Conservation (phyloP, 495 filamentous ascomycete species). For the Annulohypoxylon maeteangense region DNA sequence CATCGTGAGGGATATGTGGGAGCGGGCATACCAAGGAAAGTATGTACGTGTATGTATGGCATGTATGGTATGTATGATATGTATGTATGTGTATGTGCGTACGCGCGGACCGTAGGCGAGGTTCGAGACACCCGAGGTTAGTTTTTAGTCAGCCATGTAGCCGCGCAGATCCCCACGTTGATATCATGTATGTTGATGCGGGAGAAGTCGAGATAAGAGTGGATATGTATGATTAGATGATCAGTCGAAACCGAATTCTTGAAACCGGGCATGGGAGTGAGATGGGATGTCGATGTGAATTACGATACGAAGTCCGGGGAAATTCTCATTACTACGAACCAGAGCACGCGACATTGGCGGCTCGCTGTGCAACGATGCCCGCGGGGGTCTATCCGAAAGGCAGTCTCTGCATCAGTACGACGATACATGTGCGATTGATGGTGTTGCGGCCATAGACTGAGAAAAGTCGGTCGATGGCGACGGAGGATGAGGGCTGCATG, state of each 20-base stretch:
- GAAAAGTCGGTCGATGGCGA: constrained; percentile 21
- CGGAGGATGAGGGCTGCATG: constrained; percentile 29
- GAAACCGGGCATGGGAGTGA: constrained; percentile 34
- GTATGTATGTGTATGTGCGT: neutral
- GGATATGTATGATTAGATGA: constrained; percentile 28
- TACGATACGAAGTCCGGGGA: constrained; percentile 43
- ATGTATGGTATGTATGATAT: neutral
- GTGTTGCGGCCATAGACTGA: constrained; percentile 25
- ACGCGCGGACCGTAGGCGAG: constrained; percentile 10
- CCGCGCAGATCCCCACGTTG: constrained; percentile 39
- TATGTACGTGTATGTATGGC: neutral
- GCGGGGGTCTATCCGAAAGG: constrained; percentile 41
- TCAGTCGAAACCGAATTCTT: constrained; percentile 21
- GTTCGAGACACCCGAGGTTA: constrained; percentile 33
- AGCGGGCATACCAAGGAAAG: constrained; percentile 21
- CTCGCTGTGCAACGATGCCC: constrained; percentile 35
- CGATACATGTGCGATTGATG: constrained; percentile 30
- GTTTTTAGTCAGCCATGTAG: constrained; percentile 34
- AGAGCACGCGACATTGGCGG: constrained; percentile 43
- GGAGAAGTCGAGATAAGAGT: constrained; percentile 38
- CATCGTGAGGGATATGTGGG: constrained; percentile 27
- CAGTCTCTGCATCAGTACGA: constrained; percentile 34
- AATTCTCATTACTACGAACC: constrained; percentile 33
- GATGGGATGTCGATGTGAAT: constrained; percentile 40
- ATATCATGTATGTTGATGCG: constrained; percentile 27